A percentile compares a stretch with the other conserved stretches of the same genome.
Conservation (phyloP, 306 rosid species). For the Citrullus mucosospermus region DNA sequence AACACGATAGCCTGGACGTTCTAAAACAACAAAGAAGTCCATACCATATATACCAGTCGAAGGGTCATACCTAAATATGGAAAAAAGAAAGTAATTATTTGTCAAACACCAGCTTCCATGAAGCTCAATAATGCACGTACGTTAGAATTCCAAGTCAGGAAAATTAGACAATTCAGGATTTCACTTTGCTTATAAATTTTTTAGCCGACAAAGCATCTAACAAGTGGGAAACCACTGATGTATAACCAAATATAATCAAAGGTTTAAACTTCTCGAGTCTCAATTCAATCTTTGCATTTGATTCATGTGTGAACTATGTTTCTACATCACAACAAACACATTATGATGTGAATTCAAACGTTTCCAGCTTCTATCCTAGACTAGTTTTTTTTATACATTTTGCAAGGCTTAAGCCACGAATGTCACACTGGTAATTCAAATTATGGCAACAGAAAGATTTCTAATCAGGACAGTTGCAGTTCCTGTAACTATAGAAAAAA, state of each 20-base stretch:
- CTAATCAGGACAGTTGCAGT: background rate
- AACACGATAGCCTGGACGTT: conserved; percentile 46
- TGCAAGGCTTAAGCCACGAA: background rate
- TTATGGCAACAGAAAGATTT: background rate
- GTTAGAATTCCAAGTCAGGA: background rate
- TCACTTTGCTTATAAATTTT: background rate
- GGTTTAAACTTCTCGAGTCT: background rate
- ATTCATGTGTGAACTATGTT: background rate
- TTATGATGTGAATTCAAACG: background rate
- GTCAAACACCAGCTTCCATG: background rate
- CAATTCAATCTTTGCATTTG: background rate
- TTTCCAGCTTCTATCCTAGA: background rate
- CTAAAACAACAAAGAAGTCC: conserved; percentile 44
- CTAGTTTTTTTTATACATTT: background rate
- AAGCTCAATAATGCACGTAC: background rate
- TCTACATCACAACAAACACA: background rate
- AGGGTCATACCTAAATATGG: conserved; percentile 33
- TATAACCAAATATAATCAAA: background rate
- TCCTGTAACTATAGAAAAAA: background rate
- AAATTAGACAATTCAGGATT: background rate
- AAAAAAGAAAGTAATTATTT: background rate
- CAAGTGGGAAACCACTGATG: background rate
- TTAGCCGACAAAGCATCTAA: background rate
- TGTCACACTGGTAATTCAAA: background rate
- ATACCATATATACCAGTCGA: conserved; percentile 53